These are phyloP conservation scores for Fonsecaea erecta DNA, from an alignment of 2,329 filamentous ascomycete species.

Conservation along the genomic window DNA sequence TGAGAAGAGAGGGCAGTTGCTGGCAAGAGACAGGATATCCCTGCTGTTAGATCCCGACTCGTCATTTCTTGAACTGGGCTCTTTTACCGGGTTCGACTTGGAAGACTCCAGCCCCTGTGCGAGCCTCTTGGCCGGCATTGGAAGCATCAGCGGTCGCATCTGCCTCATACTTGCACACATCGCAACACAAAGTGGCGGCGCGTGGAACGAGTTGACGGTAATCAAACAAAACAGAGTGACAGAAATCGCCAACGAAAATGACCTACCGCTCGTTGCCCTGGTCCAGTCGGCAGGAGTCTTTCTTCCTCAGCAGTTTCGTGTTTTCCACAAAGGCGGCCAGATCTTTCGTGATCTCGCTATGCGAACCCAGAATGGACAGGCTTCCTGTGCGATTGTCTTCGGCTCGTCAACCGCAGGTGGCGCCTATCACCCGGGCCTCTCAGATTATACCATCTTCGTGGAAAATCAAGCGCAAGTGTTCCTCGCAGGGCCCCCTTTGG, in stretches of 20 bases:
- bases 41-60: constrained; percentile 47
- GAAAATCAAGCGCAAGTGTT: constrained; percentile 53
- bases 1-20: constrained; percentile 40
- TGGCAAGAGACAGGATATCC: constrained; percentile 47
- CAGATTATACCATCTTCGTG: constrained; percentile 52
- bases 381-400: constrained; percentile 53
- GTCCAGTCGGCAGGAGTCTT: constrained; percentile 52
- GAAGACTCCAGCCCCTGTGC: constrained; percentile 47
- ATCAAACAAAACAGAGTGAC: constrained; percentile 47
- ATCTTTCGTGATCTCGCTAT: constrained; percentile 50
- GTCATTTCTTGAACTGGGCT: constrained; percentile 48
- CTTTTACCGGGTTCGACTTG: constrained; percentile 46
- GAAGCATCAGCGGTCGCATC: constrained; percentile 44
- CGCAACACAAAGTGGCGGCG: constrained; percentile 49
- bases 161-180: constrained; percentile 51
- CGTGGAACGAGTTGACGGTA: constrained; percentile 49
- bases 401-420: constrained; percentile 52
- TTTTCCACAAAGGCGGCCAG: constrained; percentile 52
- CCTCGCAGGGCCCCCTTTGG: constrained; percentile 51
- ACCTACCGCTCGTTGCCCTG: constrained; percentile 47
- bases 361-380: constrained; percentile 45
- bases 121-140: constrained; percentile 48
- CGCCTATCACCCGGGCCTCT: constrained; percentile 49
- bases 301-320: constrained; percentile 51
- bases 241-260: constrained; percentile 48